Evolutionary conservation across 495 filamentous ascomycete genomes (phyloP).

Genomic region (Sabuloglossum arenarium): DNA sequence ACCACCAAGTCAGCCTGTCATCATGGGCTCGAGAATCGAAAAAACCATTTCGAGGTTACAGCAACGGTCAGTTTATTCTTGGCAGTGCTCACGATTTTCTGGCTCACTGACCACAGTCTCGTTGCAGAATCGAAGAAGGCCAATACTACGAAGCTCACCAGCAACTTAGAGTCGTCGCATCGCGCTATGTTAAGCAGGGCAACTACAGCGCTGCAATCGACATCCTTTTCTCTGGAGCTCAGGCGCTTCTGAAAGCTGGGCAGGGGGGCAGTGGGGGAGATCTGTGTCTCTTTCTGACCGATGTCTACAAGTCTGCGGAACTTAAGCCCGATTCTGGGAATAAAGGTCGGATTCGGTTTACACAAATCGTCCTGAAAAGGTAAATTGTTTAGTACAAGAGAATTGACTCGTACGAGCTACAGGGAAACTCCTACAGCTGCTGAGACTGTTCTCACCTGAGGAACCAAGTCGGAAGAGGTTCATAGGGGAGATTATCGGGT

Average conservation of each 20-base stretch:
- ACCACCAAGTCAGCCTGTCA: not conserved
- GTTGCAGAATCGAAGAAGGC: slow-evolving; percentile 63
- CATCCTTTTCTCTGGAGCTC: slow-evolving; percentile 65
- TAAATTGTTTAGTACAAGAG: not conserved
- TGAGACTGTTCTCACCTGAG: slow-evolving; percentile 58
- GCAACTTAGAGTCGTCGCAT: slow-evolving; percentile 82
- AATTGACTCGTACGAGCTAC: not conserved
- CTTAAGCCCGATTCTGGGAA: slow-evolving; percentile 43
- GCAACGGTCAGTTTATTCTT: slow-evolving; percentile 30
- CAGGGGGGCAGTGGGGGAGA: slow-evolving; percentile 88
- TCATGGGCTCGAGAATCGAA: slow-evolving; percentile 44
- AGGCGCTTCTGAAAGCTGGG: slow-evolving; percentile 65
- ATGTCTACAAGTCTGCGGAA: slow-evolving; percentile 70
- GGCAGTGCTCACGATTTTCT: slow-evolving; percentile 5
- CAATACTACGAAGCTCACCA: slow-evolving; percentile 95
- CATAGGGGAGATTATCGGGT: slow-evolving; percentile 70
- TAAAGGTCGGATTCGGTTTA: slow-evolving; percentile 25
- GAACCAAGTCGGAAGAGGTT: slow-evolving; percentile 86
- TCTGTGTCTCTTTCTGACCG: slow-evolving; percentile 62
- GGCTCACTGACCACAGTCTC: slow-evolving; percentile 3
- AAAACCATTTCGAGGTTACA: slow-evolving; percentile 53
- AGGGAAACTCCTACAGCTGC: slow-evolving; percentile 37
- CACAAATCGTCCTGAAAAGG: not conserved
- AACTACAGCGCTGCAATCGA: slow-evolving; percentile 75
- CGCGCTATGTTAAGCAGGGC: slow-evolving; percentile 67